Base-by-base conservation (phyloP, 768 basidiomycete genomes). In the Tylopilus plumbeoviolaceoides region DNA sequence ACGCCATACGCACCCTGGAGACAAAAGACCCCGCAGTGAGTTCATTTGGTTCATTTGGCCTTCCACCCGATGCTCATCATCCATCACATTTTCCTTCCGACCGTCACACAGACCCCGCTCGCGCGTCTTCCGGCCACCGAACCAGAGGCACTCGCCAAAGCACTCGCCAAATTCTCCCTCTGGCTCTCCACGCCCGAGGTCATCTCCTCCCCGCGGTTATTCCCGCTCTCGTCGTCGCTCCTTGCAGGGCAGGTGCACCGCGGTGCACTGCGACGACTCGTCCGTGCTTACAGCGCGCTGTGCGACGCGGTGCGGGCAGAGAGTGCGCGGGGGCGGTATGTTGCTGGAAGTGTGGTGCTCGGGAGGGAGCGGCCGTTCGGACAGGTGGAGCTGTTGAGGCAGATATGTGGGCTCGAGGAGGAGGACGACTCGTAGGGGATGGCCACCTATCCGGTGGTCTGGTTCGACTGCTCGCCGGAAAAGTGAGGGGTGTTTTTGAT, bases 121-220 rank as follows among this genome's bases (percentile, higher is more conserved):
- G 90, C 95, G 0, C 87, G 79, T 39, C 53, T 68, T 0, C 85
- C 89, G 1, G 71, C 78, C 0, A 83, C 87, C 3, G 78, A 85
- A 46, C 80, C 91, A 0, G 63, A 79, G 11, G 73, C 81, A 11
- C 76, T 98, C 38, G 78, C 85, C 45, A 59, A 68, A 7, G 75
- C 89, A 0, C 77, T 97, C 10, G 76, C 71, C 15, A 74, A 73
- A 40, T 97, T 98, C 72, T 87, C 93, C 1, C 64, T 75, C 1
- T 98, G 94, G 89, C 83, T 98, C 3, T 87, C 91, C 5, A 81
- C 84, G 1, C 77, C 84, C 25, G 89, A 91, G 58, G 85, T 93
- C 14, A 80, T 91, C 14, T 83, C 90, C 14, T 87, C 91, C 0
- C 84, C 89, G 0, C 85, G 91, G 2, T 81, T 98, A 0, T 75